These are phyloP conservation scores for Trichoderma parareesei DNA, from an alignment of 495 filamentous ascomycete genomes.

Conservation along the genomic window DNA sequence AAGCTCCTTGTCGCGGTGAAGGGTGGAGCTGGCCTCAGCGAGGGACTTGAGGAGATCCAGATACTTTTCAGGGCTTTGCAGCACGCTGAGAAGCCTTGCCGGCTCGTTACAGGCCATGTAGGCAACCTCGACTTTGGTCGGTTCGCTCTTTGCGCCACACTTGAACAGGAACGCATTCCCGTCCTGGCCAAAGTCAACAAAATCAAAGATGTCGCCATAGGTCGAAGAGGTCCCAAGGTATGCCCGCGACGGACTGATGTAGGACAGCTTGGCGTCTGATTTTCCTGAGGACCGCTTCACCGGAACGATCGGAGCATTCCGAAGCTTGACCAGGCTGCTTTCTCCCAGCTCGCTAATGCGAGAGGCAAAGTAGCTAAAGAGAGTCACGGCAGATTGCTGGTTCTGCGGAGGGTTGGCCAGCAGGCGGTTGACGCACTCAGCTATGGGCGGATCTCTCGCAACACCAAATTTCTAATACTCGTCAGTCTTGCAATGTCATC, in stretches of 20 bases:
- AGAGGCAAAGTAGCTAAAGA: constrained; percentile 77
- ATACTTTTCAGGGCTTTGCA: constrained; percentile 78
- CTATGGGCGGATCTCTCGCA: constrained; percentile 64
- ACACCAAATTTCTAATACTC: constrained; percentile 65
- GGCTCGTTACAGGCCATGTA: constrained; percentile 70
- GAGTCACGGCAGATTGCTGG: constrained; percentile 50
- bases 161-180: constrained; percentile 83
- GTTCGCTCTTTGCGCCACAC: constrained; percentile 83
- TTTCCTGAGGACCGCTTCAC: constrained; percentile 33
- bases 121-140: constrained; percentile 77
- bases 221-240: constrained; percentile 67
- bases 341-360: constrained; percentile 62
- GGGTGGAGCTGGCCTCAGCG: constrained; percentile 53
- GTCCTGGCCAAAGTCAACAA: constrained; percentile 82
- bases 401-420: constrained; percentile 60
- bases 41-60: constrained; percentile 69
- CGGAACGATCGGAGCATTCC: constrained; percentile 62
- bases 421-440: constrained; percentile 61
- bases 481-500: not conserved
- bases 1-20: constrained; percentile 74
- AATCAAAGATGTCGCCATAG: constrained; percentile 89
- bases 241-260: constrained; percentile 55
- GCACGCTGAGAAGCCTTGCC: constrained; percentile 62
- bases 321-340: constrained; percentile 50
- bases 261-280: constrained; percentile 20